Evolutionary conservation across 2,329 filamentous ascomycete species (phyloP), one percentile per base, ranked within the genome.

Genomic region (Talaromyces atroroseus): DNA sequence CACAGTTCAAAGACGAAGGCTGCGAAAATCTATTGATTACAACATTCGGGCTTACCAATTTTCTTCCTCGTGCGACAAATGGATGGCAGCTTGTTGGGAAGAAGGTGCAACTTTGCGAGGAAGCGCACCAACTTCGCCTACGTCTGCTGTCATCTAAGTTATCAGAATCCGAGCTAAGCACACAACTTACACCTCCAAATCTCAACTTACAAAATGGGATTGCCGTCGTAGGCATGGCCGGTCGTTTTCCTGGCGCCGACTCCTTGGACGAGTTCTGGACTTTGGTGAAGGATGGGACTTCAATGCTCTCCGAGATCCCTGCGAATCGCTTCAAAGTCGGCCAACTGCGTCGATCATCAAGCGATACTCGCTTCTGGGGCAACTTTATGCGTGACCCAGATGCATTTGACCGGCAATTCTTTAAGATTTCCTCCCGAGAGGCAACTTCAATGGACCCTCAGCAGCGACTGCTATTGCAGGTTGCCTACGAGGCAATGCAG

Each of bases 401-500:
- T n/a, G 40, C 47, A 1, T 68, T 66, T 49, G 66, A 68, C 57
- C 58, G 63, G 49, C 57, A 58, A 18, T 67, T 68, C 50, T 68
- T 68, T 54, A 59, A 59, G 23, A 61, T 58, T 18, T 58, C 55
- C 12, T 45, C 60, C 2, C 46, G 63, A 4, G 67, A 84, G 52
- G 89, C 89, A 24, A 62, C 42, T 2, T 60, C 59, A n/a, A 68
- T 87, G 1, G 89, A 92, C 68, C 89, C 89, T 0, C 90, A 90
- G 81, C 89, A 91, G 68, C 82, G 89, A 64, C 78, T 92, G 62
- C 86, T 87, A 2, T 75, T 94, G 20, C 82, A 85, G 10, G 90
- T 88, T 3, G 87, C 88, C 0, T 92, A 90, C 64, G 89, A 92
- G 66, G 89, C 89, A 0, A 77, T 92, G 49, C 89, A 94, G 69